Evolutionary conservation across 2,329 filamentous ascomycete species (phyloP).

Genomic region (Hypoxylon sp.): DNA sequence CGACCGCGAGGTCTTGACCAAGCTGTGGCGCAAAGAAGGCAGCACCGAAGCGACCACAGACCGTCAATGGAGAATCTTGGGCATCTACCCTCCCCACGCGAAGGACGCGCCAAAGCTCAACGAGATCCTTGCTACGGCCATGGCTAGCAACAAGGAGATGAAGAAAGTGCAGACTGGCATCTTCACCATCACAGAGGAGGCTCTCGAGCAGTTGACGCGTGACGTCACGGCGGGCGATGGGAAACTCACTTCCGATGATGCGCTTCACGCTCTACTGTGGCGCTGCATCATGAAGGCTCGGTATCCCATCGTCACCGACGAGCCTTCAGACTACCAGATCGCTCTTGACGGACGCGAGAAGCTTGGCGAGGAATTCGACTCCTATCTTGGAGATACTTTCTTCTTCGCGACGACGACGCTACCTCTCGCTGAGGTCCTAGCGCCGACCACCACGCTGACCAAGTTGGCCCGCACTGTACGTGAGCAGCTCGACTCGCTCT

Average conservation of each 20-base stretch:
- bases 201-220: neutral
- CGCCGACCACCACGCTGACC: neutral
- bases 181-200: neutral
- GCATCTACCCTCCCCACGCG: neutral
- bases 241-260: neutral
- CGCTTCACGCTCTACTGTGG: neutral
- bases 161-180: neutral
- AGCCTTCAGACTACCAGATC: neutral
- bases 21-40: neutral
- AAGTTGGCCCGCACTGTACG: neutral
- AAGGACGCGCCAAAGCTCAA: neutral
- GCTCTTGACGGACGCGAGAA: neutral
- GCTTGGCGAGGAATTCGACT: neutral
- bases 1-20: neutral
- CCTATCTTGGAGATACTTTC: neutral
- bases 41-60: neutral
- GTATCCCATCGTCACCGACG: neutral
- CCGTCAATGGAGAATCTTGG: neutral
- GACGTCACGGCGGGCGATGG: neutral
- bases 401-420: neutral
- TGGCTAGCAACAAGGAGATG: neutral
- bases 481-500: neutral
- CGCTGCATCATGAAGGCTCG: neutral
- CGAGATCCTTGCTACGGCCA: neutral
- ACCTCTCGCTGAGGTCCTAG: neutral